Evolutionary conservation across 495 filamentous ascomycete genomes (phyloP).

Genomic region (Penicillium simplicissimum): DNA sequence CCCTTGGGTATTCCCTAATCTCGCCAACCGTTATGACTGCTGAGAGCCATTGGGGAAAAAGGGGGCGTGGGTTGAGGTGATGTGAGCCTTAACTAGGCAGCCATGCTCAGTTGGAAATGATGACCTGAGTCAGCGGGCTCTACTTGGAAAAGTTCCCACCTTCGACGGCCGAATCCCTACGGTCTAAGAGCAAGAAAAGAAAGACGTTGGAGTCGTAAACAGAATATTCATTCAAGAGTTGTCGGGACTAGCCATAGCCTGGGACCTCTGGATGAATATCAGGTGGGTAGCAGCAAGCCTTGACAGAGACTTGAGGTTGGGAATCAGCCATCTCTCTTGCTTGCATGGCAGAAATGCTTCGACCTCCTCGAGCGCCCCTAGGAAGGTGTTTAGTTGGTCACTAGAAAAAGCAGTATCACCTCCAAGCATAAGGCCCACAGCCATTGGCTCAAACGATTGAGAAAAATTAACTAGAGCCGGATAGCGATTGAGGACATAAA

Average conservation of each 20-base stretch:
- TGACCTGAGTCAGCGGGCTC: too few species aligned
- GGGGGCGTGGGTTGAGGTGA: too few species aligned
- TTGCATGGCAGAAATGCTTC: conserved; percentile 2
- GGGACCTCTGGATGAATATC: background rate
- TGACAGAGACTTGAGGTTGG: conserved; percentile 6
- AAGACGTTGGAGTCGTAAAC: conserved; percentile 3
- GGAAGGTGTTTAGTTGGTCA: background rate
- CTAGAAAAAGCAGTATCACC: conserved; percentile 7
- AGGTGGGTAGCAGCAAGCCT: conserved; percentile 8
- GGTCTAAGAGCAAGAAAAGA: conserved; percentile 1
- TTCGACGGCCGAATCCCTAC: conserved; percentile 1
- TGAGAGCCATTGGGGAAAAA: too few species aligned
- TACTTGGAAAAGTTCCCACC: too few species aligned
- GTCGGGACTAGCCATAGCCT: background rate
- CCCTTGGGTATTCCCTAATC: too few species aligned
- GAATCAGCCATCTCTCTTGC: conserved; percentile 8
- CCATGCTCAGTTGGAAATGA: too few species aligned
- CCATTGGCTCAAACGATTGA: conserved; percentile 10
- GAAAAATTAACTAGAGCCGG: conserved; percentile 2
- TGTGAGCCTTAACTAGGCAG: too few species aligned
- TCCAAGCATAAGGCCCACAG: conserved; percentile 9
- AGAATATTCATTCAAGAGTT: background rate
- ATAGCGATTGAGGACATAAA: conserved; percentile 18
- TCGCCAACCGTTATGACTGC: too few species aligned
- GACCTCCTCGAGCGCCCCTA: conserved; percentile 1